Base-by-base conservation (phyloP, 2,329 filamentous ascomycete species). In the Scopulariopsis brevicaulis region DNA sequence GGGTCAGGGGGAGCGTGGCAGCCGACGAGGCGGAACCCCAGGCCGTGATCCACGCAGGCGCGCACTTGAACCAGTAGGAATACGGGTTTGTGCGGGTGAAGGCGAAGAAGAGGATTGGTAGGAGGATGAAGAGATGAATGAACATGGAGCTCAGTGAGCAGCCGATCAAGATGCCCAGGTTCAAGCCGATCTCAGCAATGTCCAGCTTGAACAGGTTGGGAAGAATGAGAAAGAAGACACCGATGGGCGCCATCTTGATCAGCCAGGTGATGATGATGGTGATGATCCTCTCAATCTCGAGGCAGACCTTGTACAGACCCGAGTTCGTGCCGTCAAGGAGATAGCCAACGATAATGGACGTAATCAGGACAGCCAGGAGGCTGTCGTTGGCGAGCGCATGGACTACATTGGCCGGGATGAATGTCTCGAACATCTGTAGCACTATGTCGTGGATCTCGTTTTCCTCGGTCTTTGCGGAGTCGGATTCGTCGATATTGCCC, bases 1-100 rank as follows among this genome's bases (percentile, higher is more conserved):
- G 70, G 2, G 77, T 79, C 15, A 80, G 72, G 0, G 78, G 73
- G 24, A 81, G 68, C 1, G 78, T 81, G 7, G 77, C 78, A 14
- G 78, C 78, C 1, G 75, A 78, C 1, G 76, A 79, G 1, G 78
- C 77, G 12, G 77, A 75, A 46, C 78, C 77, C 77, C 78, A 81
- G 0, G 77, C 78, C 1, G 77, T 80, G 55, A 80, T 69, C 78
- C 78, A 81, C 0, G 77, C 77, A 0, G 74, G 75, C 2, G 75
- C 76, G 60, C 71, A 73, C 59, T 71, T 74, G 59, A 77, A 20
- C 77, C 77, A 80, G 63, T 73, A 70, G 0, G 68, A 58, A 57
- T 77, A 81, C 0, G 77, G 76, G 62, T 81, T 81, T 59, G 67
- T 64, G 55, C 74, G 67, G 1, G 70, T 71, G 58, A 77, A 67